Base-by-base conservation (phyloP, 176 grass and related monocot genomes). In the Musa beccarii region DNA sequence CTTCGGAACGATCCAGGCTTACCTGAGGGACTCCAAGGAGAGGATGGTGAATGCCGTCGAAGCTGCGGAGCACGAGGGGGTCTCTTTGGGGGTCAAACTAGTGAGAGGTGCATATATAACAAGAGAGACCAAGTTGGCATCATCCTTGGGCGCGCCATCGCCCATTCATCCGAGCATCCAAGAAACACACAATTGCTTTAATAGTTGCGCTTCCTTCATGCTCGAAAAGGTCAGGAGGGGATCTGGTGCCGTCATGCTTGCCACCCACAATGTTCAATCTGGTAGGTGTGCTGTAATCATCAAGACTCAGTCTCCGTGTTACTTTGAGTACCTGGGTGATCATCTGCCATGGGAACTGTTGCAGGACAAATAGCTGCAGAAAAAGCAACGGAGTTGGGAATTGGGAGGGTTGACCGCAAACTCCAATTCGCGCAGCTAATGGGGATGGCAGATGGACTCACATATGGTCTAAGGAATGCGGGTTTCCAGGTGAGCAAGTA, bases 361-460 rank as follows among this genome's bases (percentile, higher is more conserved):
- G 13, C n/a, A 86, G 90, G 88, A 3, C 84, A 86, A 56, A 75
- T 87, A 1, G 90, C 88, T 54, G 91, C 85, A 55, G 84, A 78
- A 17, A 87, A 85, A 21, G 91, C 96, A 28, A 81, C 86, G 66
- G 86, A 89, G 83, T 76, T 95, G 0, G 91, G 91, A 29, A 86
- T 99, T 20, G 3, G 66, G 1, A 92, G 79, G 79, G 83, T 75
- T 1, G 84, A 89, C 79, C 75, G 77, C 8, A 89, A 84, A 43
- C 82, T 99, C 69, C 88, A 95, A 78, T 99, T 99, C 80, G 91
- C 91, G n/a, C 96, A 99, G 84, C 79, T 99, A 52, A 92, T 92
- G 90, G 96, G 96, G 64, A 99, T 99, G 96, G 96, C 96, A 15
- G 88, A 99, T 71, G 91, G 91, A 62, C 86, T 95, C 0, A 95